phyloP scores from a whole-genome alignment of 1,139 yeast species.

The Blastobotrys arbuscula region DNA sequence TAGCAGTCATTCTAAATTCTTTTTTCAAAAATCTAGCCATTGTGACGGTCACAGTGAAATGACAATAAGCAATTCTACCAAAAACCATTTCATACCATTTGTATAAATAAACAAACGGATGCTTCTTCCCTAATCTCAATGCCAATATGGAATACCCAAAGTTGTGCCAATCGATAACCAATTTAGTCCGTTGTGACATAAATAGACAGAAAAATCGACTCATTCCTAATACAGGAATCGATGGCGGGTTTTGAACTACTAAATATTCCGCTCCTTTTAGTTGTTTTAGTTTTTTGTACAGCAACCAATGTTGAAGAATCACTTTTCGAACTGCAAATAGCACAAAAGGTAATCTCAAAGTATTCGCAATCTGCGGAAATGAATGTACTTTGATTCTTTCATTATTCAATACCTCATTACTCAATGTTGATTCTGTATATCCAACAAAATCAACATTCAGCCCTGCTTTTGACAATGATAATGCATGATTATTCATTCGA shows the following conservation, averaged over 20 bases:
- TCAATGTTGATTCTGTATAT: constrained; percentile 46
- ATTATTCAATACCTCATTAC: constrained; percentile 25
- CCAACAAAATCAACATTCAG: constrained; percentile 83
- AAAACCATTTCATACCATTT: constrained; percentile 40
- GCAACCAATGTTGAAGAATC: constrained; percentile 44
- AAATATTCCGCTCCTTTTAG: constrained; percentile 63
- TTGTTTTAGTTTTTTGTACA: constrained; percentile 45
- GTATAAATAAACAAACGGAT: constrained; percentile 59
- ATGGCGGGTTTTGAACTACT: constrained; percentile 87
- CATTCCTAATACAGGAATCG: constrained; percentile 71
- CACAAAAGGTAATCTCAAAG: constrained; percentile 45
- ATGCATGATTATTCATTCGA: constrained; percentile 87
- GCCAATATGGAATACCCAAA: constrained; percentile 80
- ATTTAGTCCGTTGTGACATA: constrained; percentile 52
- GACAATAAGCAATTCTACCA: constrained; percentile 58
- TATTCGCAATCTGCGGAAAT: constrained; percentile 44
- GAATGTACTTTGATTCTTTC: constrained; percentile 28
- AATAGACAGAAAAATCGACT: constrained; percentile 50
- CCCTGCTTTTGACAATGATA: constrained; percentile 62
- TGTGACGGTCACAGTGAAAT: constrained; percentile 73
- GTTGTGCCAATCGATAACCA: constrained; percentile 95
- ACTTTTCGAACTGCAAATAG: constrained; percentile 60
- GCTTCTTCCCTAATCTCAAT: constrained; percentile 49
- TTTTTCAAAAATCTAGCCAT: constrained; percentile 58
- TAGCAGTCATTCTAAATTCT: constrained; percentile 47